phyloP scores from a whole-genome alignment of 1,284 basidiomycete species.

The Trametes versicolor region DNA sequence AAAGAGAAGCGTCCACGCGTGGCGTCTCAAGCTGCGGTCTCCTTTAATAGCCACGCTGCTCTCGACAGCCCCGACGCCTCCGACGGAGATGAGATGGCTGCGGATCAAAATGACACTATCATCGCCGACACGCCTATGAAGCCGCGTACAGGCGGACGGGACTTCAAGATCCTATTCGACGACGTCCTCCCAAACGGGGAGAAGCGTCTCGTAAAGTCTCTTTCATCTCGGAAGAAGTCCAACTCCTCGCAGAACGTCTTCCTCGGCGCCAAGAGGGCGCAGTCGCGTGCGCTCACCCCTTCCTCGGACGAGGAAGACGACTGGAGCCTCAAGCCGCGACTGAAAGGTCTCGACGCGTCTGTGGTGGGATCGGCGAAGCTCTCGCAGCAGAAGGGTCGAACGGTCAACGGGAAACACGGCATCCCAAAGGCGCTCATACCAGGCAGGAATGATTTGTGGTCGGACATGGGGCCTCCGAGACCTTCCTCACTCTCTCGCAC shows the following conservation, averaged over 20 bases:
- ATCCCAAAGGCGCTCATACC: conserved; percentile 41
- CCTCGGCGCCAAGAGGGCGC: conserved; percentile 33
- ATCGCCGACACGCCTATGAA: conserved; percentile 79
- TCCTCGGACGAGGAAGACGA: conserved; percentile 43
- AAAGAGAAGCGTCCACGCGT: conserved; percentile 75
- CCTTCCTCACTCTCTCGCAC: conserved; percentile 14
- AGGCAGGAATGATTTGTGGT: conserved; percentile 44
- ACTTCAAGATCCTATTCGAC: conserved; percentile 75
- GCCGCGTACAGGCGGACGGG: conserved; percentile 58
- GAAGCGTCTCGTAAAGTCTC: conserved; percentile 25
- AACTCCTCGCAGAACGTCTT: conserved; percentile 33
- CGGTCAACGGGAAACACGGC: conserved; percentile 33
- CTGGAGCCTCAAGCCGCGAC: conserved; percentile 36
- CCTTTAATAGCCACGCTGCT: conserved; percentile 38
- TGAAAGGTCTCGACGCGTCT: conserved; percentile 32
- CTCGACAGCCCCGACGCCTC: conserved; percentile 48
- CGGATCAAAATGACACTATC: conserved; percentile 55
- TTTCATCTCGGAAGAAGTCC: conserved; percentile 36
- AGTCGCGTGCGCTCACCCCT: conserved; percentile 41
- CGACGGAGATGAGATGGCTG: conserved; percentile 47
- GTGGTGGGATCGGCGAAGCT: conserved; percentile 28
- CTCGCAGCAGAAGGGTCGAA: conserved; percentile 17
- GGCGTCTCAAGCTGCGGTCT: conserved; percentile 44
- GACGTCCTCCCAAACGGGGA: conserved; percentile 48
- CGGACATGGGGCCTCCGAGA: conserved; percentile 34